Evolutionary conservation across 177 flowering plant species (phyloP).

Genomic region (Vitis hybrid): DNA sequence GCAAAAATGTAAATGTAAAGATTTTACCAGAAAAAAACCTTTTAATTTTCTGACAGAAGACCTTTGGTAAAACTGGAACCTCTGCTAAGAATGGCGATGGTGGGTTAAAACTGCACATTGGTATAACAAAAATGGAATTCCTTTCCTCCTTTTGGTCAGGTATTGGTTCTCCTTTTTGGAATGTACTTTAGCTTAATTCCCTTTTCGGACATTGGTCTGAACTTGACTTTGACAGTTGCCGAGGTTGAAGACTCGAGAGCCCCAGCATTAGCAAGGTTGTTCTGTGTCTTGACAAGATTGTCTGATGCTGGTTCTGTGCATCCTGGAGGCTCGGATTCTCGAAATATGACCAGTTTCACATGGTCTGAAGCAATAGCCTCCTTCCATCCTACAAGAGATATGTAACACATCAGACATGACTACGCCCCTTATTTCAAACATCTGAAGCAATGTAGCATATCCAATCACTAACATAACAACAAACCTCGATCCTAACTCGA

Average conservation of each 20-base stretch:
- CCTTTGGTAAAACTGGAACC: slow-evolving; percentile 72
- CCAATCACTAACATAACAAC: not conserved
- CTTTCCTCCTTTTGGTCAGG: slow-evolving; percentile 16
- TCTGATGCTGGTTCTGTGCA: slow-evolving; percentile 30
- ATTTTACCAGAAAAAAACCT: slow-evolving; percentile 14
- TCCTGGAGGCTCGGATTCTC: slow-evolving; percentile 35
- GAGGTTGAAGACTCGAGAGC: slow-evolving; percentile 12
- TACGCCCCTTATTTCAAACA: no score
- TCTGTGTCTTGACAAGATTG: no score
- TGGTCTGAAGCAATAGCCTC: slow-evolving; percentile 74
- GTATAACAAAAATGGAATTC: slow-evolving; percentile 18
- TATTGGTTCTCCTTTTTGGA: slow-evolving; percentile 47
- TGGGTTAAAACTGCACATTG: slow-evolving; percentile 32
- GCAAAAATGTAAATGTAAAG: not conserved
- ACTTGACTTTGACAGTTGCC: slow-evolving; percentile 32
- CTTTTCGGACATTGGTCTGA: slow-evolving; percentile 46
- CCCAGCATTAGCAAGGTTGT: slow-evolving; percentile 8
- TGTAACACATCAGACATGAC: not conserved
- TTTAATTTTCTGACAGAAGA: slow-evolving; percentile 49
- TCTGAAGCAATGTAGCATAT: not conserved
- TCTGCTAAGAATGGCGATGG: slow-evolving; percentile 47
- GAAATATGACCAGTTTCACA: slow-evolving; percentile 48
- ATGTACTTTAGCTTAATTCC: slow-evolving; percentile 52
- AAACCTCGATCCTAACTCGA: no score
- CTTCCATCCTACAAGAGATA: slow-evolving; percentile 71